phyloP scores from a whole-genome alignment of 768 basidiomycete genomes.

The Pisolithus orientalis region DNA sequence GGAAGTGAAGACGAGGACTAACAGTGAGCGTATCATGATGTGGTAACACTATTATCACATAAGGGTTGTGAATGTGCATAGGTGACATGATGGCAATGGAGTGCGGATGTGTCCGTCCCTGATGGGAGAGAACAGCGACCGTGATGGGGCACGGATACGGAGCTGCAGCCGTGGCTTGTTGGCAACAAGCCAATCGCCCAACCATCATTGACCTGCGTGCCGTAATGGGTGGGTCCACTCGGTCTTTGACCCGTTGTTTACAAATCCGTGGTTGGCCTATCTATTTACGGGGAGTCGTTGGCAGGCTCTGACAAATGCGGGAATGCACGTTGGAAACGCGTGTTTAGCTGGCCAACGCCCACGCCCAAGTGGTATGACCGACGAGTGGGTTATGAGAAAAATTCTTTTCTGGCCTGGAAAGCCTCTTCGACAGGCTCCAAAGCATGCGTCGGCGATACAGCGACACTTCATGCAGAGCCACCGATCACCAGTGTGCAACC shows the following conservation, averaged over 20 bases:
- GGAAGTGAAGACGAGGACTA: constrained; percentile 66
- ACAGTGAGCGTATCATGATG: constrained; percentile 6
- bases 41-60: constrained; percentile 3
- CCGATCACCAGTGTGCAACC: no score
- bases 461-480: no score
- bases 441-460: no score
- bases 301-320: not conserved
- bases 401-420: not conserved
- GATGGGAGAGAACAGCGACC: no score
- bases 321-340: constrained; percentile 18
- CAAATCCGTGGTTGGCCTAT: no score
- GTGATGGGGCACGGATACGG: not conserved
- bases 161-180: constrained; percentile 17
- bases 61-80: constrained; percentile 1
- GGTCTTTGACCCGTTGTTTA: no score
- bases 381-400: not conserved
- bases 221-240: no score
- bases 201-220: no score
- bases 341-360: not conserved
- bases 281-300: no score
- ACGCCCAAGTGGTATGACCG: not conserved
- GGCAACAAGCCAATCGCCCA: constrained; percentile 3
- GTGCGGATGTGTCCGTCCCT: no score
- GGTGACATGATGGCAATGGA: not conserved
- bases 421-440: not conserved